These are phyloP conservation scores for Mortierella alpina DNA, from an alignment of 192 early-diverging fungal genomes.

Conservation along the genomic window DNA sequence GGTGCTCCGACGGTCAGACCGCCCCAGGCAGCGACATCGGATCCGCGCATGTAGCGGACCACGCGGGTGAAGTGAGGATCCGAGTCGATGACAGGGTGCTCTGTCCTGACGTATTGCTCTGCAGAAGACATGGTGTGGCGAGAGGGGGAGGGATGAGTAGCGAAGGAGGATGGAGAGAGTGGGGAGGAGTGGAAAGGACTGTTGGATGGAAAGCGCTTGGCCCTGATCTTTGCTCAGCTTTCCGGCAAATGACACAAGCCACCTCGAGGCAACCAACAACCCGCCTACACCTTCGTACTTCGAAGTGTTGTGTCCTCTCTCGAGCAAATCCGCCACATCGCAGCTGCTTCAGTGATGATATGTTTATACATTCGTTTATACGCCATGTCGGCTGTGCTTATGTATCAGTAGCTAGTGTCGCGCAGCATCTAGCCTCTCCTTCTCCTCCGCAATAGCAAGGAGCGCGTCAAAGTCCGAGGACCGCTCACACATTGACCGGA, in stretches of 20 bases:
- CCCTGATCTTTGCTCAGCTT: background rate
- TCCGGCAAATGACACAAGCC: background rate
- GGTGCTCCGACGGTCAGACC: slow-evolving; percentile 77
- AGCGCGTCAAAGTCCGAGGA: slow-evolving; percentile 83
- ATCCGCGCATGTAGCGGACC: slow-evolving; percentile 87
- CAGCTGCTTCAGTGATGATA: too few species aligned
- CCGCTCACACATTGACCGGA: slow-evolving; percentile 82
- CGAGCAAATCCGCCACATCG: too few species aligned
- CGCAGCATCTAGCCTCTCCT: slow-evolving; percentile 21
- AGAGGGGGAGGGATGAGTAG: background rate
- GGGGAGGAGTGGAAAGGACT: too few species aligned
- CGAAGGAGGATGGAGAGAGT: background rate
- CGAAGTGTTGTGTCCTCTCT: too few species aligned
- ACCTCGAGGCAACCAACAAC: too few species aligned
- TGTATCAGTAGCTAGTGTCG: background rate
- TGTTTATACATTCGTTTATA: too few species aligned
- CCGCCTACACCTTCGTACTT: too few species aligned
- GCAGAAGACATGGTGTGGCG: slow-evolving; percentile 43
- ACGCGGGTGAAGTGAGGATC: slow-evolving; percentile 93
- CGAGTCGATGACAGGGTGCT: slow-evolving; percentile 88
- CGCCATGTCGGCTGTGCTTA: too few species aligned
- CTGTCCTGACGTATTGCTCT: slow-evolving; percentile 62
- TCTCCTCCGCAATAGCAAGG: slow-evolving; percentile 68
- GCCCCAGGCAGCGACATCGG: slow-evolving; percentile 78
- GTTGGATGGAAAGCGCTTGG: background rate